These are phyloP conservation scores for Russula dissimulans DNA, from an alignment of 768 basidiomycete species.

Conservation along the genomic window DNA sequence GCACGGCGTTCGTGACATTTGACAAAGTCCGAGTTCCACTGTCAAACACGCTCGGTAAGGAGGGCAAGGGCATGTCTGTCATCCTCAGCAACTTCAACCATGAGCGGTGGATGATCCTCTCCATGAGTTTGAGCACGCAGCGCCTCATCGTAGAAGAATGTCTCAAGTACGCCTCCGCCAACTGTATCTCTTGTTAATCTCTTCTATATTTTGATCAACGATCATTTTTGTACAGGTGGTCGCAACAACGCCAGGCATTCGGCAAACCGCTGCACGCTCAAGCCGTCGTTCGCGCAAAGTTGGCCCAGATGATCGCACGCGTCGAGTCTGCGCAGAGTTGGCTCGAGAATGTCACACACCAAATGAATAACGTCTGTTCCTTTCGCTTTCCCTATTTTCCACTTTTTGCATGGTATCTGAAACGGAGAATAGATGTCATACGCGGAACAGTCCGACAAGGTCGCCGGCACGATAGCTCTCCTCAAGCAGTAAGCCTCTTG, in stretches of 20 bases:
- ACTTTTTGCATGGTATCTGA: slow-evolving; percentile 10
- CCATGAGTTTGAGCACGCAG: slow-evolving; percentile 63
- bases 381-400: background rate
- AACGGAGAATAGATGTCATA: slow-evolving; percentile 65
- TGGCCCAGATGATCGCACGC: slow-evolving; percentile 84
- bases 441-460: slow-evolving; percentile 68
- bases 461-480: slow-evolving; percentile 84
- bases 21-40: slow-evolving; percentile 75
- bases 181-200: background rate
- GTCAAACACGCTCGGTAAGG: slow-evolving; percentile 78
- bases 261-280: slow-evolving; percentile 78
- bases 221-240: slow-evolving; percentile 48
- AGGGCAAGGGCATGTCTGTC: slow-evolving; percentile 75
- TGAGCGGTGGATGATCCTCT: slow-evolving; percentile 82
- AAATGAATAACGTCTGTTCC: slow-evolving; percentile 73
- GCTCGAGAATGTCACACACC: slow-evolving; percentile 83
- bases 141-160: slow-evolving; percentile 83
- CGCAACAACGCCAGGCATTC: slow-evolving; percentile 81
- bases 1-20: slow-evolving; percentile 81
- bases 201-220: background rate
- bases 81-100: slow-evolving; percentile 85
- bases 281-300: slow-evolving; percentile 80
- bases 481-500: slow-evolving; percentile 64
- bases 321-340: slow-evolving; percentile 81
- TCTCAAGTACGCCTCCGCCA: slow-evolving; percentile 47